Conservation (phyloP, 1,284 basidiomycete species). For the Pisolithus thermaeus region DNA sequence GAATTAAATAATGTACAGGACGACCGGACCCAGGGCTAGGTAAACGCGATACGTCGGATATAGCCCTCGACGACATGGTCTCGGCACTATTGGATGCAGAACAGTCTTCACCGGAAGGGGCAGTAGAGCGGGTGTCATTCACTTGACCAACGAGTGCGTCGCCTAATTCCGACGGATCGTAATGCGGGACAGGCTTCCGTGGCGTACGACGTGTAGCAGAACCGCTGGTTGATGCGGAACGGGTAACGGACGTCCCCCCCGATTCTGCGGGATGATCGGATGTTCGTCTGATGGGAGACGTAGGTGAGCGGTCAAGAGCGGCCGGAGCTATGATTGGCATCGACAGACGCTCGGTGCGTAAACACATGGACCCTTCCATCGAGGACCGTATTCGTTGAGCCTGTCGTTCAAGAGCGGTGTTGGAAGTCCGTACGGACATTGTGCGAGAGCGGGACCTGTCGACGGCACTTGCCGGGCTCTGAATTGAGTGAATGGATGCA, state of each 20-base stretch:
- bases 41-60: constrained; percentile 20
- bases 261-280: constrained; percentile 24
- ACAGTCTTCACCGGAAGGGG: constrained; percentile 21
- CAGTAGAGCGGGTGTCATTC: constrained; percentile 17
- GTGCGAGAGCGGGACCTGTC: constrained; percentile 10
- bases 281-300: constrained; percentile 5
- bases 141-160: constrained; percentile 12
- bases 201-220: constrained; percentile 26
- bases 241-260: constrained; percentile 16
- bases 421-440: constrained; percentile 10
- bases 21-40: constrained; percentile 19
- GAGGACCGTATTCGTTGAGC: constrained; percentile 26
- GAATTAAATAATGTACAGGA: constrained; percentile 34
- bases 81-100: constrained; percentile 26
- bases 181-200: constrained; percentile 42
- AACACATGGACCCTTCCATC: constrained; percentile 24
- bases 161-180: constrained; percentile 27
- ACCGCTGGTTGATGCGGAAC: constrained; percentile 18
- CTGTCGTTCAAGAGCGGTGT: constrained; percentile 21
- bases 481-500: constrained; percentile 14
- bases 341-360: constrained; percentile 25
- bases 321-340: constrained; percentile 21
- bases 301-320: constrained; percentile 12
- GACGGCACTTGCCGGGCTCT: constrained; percentile 6
- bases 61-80: constrained; percentile 12